Conservation (phyloP, 2,329 filamentous ascomycete species). For the Chaetomiaceae sp. region DNA sequence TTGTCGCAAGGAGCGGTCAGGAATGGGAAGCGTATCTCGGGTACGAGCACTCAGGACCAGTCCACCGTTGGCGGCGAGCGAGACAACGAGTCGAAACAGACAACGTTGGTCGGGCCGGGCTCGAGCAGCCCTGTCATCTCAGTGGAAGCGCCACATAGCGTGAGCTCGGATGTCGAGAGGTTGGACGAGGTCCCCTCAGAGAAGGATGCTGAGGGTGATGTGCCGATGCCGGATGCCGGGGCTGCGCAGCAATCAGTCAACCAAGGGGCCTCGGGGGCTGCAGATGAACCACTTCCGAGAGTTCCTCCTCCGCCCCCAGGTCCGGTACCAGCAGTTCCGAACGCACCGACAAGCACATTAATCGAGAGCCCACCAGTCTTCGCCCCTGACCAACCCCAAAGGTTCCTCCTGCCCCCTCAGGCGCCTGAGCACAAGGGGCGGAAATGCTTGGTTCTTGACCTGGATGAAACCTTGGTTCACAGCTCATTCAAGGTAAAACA, state of each 20-base stretch:
- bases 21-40: constrained; percentile 42
- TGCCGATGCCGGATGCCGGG: constrained; percentile 62
- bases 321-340: constrained; percentile 36
- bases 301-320: constrained; percentile 46
- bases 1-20: constrained; percentile 34
- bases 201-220: constrained; percentile 54
- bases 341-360: constrained; percentile 33
- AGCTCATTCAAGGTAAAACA: constrained; percentile 89
- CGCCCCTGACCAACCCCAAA: constrained; percentile 47
- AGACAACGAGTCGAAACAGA: constrained; percentile 45
- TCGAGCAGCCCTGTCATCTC: constrained; percentile 36
- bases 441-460: constrained; percentile 91
- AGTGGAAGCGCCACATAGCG: constrained; percentile 36
- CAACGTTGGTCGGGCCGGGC: constrained; percentile 32
- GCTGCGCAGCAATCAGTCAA: constrained; percentile 44
- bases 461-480: constrained; percentile 95
- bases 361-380: constrained; percentile 40
- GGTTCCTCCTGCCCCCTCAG: constrained; percentile 77
- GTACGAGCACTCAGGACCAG: constrained; percentile 44
- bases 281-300: constrained; percentile 36
- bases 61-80: constrained; percentile 36
- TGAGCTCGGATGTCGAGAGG: constrained; percentile 18
- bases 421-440: constrained; percentile 74
- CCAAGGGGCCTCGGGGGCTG: constrained; percentile 31
- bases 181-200: constrained; percentile 27